A percentile compares a stretch with the other conserved stretches of the same genome.
Conservation (phyloP, 2,329 filamentous ascomycete species). For the Teratosphaeria nubilosa region DNA sequence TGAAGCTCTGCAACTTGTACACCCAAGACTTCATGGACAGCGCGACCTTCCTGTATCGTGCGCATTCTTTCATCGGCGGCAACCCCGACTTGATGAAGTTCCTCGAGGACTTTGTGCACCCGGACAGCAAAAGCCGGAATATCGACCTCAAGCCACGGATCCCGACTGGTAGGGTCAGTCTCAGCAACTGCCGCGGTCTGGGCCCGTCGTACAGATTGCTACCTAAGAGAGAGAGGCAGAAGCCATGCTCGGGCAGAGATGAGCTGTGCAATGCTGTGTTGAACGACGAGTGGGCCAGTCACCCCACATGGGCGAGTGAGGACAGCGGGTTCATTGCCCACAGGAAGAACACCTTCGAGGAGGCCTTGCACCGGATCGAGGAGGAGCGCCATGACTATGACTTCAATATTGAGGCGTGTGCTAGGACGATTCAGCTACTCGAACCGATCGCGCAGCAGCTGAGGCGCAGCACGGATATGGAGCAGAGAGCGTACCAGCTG, state of each 20-base stretch:
- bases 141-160: slow-evolving; percentile 69
- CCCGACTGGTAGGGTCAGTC: slow-evolving; percentile 71
- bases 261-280: slow-evolving; percentile 87
- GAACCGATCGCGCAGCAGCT: slow-evolving; percentile 91
- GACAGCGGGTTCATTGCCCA: slow-evolving; percentile 97
- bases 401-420: slow-evolving; percentile 92
- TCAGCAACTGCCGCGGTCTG: slow-evolving; percentile 91
- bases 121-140: slow-evolving; percentile 64
- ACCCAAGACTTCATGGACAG: slow-evolving; percentile 87
- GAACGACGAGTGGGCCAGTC: slow-evolving; percentile 97
- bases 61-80: slow-evolving; percentile 73
- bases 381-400: slow-evolving; percentile 98
- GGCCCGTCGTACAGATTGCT: slow-evolving; percentile 91
- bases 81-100: slow-evolving; percentile 82
- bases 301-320: slow-evolving; percentile 97
- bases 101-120: slow-evolving; percentile 76
- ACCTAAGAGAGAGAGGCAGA: slow-evolving; percentile 80
- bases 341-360: slow-evolving; percentile 90
- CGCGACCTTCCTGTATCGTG: slow-evolving; percentile 70
- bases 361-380: slow-evolving; percentile 89
- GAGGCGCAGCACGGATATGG: slow-evolving; percentile 55
- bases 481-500: slow-evolving; percentile 65
- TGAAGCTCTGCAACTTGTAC: slow-evolving; percentile 94
- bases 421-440: slow-evolving; percentile 88
- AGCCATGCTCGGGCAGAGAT: slow-evolving; percentile 86